These are phyloP conservation scores for Diaporthe citri DNA, from an alignment of 2,329 filamentous ascomycete species.

Conservation along the genomic window DNA sequence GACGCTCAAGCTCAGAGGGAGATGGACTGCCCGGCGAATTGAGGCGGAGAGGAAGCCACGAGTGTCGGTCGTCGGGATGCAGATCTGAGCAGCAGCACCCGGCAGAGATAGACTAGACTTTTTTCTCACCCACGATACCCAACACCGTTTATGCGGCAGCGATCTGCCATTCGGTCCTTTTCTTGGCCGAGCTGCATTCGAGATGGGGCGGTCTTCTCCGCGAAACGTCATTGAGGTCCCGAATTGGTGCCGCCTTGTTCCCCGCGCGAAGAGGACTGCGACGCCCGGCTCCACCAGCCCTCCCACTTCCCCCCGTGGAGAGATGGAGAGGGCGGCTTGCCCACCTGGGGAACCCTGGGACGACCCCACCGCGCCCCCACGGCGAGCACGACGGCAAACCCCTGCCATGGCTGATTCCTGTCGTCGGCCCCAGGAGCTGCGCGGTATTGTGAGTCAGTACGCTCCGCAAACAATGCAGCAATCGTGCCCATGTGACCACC, in stretches of 20 bases:
- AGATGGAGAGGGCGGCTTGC: conserved; percentile 28
- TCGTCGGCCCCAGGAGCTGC: neutral
- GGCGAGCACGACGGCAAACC: conserved; percentile 21
- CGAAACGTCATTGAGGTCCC: conserved; percentile 23
- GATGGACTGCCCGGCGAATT: neutral
- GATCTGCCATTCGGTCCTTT: conserved; percentile 24
- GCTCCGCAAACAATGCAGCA: neutral
- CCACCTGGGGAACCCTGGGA: conserved; percentile 28
- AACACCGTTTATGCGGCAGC: neutral
- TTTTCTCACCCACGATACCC: neutral
- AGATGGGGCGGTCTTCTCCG: conserved; percentile 1
- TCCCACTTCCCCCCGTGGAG: conserved; percentile 19
- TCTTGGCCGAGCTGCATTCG: conserved; percentile 25
- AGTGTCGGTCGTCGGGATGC: neutral
- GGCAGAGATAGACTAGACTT: conserved; percentile 7
- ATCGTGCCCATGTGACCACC: conserved; percentile 3
- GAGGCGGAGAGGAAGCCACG: neutral
- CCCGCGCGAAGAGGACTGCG: neutral
- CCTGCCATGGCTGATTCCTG: neutral
- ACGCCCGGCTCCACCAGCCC: conserved; percentile 13
- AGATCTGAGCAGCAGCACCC: neutral
- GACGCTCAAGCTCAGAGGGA: neutral
- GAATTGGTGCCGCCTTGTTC: conserved; percentile 10
- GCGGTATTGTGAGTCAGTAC: conserved; percentile 2
- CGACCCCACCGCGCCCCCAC: conserved; percentile 7